phyloP scores from a whole-genome alignment of 306 rosid genomes.

The Cicer bijugum region DNA sequence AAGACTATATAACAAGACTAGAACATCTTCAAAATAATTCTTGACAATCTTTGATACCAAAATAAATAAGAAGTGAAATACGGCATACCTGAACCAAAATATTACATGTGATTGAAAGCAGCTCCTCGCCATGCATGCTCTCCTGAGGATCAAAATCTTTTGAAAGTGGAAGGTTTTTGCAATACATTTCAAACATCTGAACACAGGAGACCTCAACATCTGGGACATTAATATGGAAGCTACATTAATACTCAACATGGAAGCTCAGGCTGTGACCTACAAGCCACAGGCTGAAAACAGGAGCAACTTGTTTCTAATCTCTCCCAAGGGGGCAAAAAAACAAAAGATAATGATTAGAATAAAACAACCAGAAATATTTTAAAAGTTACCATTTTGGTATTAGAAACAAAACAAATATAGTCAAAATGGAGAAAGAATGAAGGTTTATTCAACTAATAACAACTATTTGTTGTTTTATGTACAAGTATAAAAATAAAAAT shows the following conservation, averaged over 20 bases:
- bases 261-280: slow-evolving; percentile 30
- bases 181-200: slow-evolving; percentile 80
- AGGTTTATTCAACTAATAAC: not conserved
- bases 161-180: slow-evolving; percentile 84
- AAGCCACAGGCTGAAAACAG: slow-evolving; percentile 39
- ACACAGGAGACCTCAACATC: slow-evolving; percentile 75
- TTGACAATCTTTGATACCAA: not conserved
- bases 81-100: slow-evolving; percentile 77
- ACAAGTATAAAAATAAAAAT: not conserved
- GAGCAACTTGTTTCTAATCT: slow-evolving; percentile 12
- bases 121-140: slow-evolving; percentile 89
- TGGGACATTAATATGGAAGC: slow-evolving; percentile 53
- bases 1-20: not conserved
- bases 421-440: slow-evolving; percentile 19
- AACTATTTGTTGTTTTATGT: not conserved
- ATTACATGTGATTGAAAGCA: slow-evolving; percentile 74
- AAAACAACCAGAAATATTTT: slow-evolving; percentile 16
- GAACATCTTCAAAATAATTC: slow-evolving; percentile 19
- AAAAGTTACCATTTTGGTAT: not conserved
- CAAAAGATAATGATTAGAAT: not conserved
- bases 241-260: slow-evolving; percentile 43
- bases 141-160: slow-evolving; percentile 94
- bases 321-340: not conserved
- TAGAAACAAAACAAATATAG: not conserved
- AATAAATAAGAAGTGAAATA: slow-evolving; percentile 5